These are phyloP conservation scores for Meira nashicola DNA, from an alignment of 1,284 basidiomycete genomes.

Conservation along the genomic window DNA sequence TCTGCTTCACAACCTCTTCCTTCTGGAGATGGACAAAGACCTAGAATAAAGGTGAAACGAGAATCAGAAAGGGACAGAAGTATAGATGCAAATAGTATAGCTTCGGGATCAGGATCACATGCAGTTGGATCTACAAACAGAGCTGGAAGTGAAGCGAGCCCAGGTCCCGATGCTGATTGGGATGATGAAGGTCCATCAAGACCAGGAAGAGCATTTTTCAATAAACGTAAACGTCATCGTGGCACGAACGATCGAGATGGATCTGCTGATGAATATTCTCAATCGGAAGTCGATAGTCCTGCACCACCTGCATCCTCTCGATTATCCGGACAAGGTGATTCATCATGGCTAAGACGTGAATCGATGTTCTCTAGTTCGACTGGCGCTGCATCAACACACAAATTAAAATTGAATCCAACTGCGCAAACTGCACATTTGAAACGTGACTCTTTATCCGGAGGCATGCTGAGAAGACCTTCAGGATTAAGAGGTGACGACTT, in stretches of 20 bases:
- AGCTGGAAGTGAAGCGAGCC: constrained; percentile 23
- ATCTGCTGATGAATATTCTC: constrained; percentile 20
- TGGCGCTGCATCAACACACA: constrained; percentile 21
- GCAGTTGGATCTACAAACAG: not conserved
- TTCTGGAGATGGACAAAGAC: no score
- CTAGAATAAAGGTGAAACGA: constrained; percentile 15
- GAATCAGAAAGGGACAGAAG: constrained; percentile 4
- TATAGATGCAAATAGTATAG: not conserved
- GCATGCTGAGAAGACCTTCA: not conserved
- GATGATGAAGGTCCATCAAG: constrained; percentile 35
- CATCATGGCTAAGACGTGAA: not conserved
- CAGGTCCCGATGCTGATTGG: constrained; percentile 29
- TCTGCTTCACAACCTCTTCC: no score
- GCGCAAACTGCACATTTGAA: constrained; percentile 2
- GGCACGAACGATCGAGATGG: constrained; percentile 17
- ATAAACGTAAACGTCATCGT: constrained; percentile 31
- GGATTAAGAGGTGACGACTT: not conserved
- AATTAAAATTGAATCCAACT: constrained; percentile 30
- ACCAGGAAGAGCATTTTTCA: constrained; percentile 32
- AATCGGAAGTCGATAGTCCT: constrained; percentile 27
- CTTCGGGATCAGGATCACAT: not conserved
- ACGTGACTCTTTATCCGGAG: not conserved
- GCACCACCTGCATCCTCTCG: constrained; percentile 1
- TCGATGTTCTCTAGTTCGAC: not conserved
- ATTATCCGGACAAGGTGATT: not conserved